Conservation (phyloP, 192 early-diverging fungal genomes). For the Coemansia sp. region DNA sequence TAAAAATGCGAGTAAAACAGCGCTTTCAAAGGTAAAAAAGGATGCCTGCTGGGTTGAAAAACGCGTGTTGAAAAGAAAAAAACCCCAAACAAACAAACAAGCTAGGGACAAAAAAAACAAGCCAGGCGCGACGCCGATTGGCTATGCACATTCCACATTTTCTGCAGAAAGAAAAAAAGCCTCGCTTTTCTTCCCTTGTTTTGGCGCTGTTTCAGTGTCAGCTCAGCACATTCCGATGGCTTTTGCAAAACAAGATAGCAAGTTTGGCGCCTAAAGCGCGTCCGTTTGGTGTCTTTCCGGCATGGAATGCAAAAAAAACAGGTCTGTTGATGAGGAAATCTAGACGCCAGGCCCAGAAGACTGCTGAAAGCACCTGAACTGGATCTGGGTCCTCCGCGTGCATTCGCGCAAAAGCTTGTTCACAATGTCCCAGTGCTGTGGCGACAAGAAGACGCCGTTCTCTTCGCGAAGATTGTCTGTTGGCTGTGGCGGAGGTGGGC, state of each 20-base stretch:
- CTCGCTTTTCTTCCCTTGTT: not conserved
- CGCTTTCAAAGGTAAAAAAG: not conserved
- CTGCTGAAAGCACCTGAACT: conserved; percentile 67
- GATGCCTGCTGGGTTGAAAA: not conserved
- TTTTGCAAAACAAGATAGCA: not conserved
- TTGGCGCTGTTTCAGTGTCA: not conserved
- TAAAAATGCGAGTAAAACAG: too few species aligned
- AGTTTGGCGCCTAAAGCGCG: not conserved
- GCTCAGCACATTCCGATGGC: not conserved
- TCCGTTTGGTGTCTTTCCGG: not conserved
- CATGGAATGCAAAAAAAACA: not conserved
- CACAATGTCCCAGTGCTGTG: conserved; percentile 52
- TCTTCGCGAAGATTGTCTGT: conserved; percentile 25
- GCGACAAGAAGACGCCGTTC: conserved; percentile 28
- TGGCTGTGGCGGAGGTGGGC: conserved; percentile 28
- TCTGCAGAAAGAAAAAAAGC: conserved; percentile 3
- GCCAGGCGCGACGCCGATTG: not conserved
- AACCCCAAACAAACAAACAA: not conserved
- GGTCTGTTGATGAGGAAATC: too few species aligned
- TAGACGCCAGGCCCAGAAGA: not conserved
- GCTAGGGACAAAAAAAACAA: not conserved
- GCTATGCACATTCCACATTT: not conserved
- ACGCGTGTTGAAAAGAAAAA: not conserved
- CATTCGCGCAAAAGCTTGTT: conserved; percentile 58
- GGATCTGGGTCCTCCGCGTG: conserved; percentile 63